Evolutionary conservation across 768 basidiomycete species (phyloP), one percentile per base, ranked within the genome.

Genomic region (Chalciporus sphaerocephalus): DNA sequence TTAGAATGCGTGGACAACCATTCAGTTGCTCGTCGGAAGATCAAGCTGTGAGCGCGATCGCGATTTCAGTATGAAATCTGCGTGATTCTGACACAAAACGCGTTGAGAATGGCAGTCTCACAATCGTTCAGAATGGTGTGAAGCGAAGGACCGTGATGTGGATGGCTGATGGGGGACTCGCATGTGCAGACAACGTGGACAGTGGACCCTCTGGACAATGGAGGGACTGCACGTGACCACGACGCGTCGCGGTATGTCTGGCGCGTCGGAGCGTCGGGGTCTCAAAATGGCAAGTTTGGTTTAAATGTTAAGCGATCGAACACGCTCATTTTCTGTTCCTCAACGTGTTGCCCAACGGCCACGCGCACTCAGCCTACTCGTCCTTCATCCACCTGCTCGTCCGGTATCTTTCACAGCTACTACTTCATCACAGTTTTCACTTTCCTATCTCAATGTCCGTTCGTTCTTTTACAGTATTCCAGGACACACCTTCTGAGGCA

Each of bases 381-480:
- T 25, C 18, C 23, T 37, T 30, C 28, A 33, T 22, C 32, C 44
- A 22, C 18, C 41, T 53, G 42, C 52, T 36, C 30, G 36, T 35
- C 30, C 39, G 20, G 37, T 42, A 37, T 20, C 38, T 10, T n/a
- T 30, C 25, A 30, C 40, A 21, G 23, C 25, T 28, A 37, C 36
- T 10, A 37, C 36, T 10, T 45, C 36, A 48, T 47, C 44, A 33
- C 38, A 17, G 35, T 39, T 44, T 50, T 53, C 46, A 37, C 24
- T 45, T 36, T 47, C 22, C 49, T 48, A 48, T 43, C 43, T n/a
- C 47, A 46, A 83, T 83, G 80, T 72, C 79, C 58, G 63, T 71
- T 54, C 76, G 78, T 46, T 70, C 73, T 35, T 85, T 85, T 58
- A 78, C 79, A 40, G 79, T 85, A 46, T 85, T 84, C 61, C 78